These are phyloP conservation scores for Chaetomium sp. DNA, from an alignment of 2,329 filamentous ascomycete genomes.

Conservation along the genomic window DNA sequence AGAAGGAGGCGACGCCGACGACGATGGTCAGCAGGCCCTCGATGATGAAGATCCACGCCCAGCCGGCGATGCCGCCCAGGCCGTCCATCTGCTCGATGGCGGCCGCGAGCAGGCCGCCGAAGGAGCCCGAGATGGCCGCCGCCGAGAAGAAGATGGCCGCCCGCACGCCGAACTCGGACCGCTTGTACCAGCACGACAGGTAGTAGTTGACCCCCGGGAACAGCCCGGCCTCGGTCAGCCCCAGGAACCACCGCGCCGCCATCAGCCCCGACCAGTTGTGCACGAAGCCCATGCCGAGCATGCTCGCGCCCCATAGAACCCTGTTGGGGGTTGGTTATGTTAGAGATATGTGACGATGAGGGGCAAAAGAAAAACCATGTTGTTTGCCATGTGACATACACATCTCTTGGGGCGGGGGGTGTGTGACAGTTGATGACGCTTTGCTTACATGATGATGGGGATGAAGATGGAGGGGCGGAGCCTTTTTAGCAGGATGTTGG, in stretches of 20 bases:
- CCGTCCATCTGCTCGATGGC: conserved; percentile 69
- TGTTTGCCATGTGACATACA: not conserved
- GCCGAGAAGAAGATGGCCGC: conserved; percentile 78
- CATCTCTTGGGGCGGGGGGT: not conserved
- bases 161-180: conserved; percentile 73
- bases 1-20: conserved; percentile 66
- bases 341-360: not conserved
- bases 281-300: conserved; percentile 70
- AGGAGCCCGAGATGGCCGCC: conserved; percentile 73
- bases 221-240: conserved; percentile 72
- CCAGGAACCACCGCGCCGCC: conserved; percentile 70
- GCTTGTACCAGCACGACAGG: conserved; percentile 77
- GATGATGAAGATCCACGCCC: conserved; percentile 66
- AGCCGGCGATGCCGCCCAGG: conserved; percentile 54
- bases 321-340: conserved; percentile 39
- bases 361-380: no score
- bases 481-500: conserved; percentile 78
- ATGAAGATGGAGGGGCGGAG: conserved; percentile 78
- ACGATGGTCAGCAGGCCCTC: conserved; percentile 69
- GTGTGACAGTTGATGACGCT: not conserved
- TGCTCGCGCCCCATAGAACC: conserved; percentile 66
- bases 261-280: conserved; percentile 65
- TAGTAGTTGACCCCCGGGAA: conserved; percentile 72
- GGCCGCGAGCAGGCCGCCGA: conserved; percentile 69
- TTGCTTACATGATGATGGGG: conserved; percentile 73